Conservation (phyloP, 768 basidiomycete genomes). For the Cyclocybe cylindracea region DNA sequence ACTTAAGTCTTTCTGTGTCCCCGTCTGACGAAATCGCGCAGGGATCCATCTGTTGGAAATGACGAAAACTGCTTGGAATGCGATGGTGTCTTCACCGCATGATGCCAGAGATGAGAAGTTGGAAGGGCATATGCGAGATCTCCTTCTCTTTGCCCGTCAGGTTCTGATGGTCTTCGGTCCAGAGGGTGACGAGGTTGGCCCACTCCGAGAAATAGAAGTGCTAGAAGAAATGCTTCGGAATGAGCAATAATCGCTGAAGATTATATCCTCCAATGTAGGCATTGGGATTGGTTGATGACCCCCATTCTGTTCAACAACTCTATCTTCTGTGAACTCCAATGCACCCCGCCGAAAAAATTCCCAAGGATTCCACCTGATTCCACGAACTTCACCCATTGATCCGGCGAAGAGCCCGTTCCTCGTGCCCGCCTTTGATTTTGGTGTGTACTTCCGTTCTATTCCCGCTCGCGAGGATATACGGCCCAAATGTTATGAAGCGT, state of each 20-base stretch:
- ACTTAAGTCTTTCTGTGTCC: background rate
- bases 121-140: conserved; percentile 31
- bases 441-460: conserved; percentile 10
- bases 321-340: background rate
- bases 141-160: conserved; percentile 39
- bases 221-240: conserved; percentile 42
- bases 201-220: conserved; percentile 50
- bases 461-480: background rate
- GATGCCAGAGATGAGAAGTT: conserved; percentile 16
- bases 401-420: background rate
- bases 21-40: conserved; percentile 23
- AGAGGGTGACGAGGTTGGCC: conserved; percentile 68
- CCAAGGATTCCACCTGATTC: too few relatives aligned
- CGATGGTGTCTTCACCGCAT: conserved; percentile 35
- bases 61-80: conserved; percentile 80
- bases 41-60: conserved; percentile 78
- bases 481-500: background rate
- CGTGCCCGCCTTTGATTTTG: background rate
- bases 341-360: background rate
- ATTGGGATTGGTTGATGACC: too few relatives aligned
- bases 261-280: background rate
- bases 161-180: conserved; percentile 51
- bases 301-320: too few relatives aligned
- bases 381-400: background rate
- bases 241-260: conserved; percentile 1